These are phyloP conservation scores for Ceratocystis huliohia DNA, from an alignment of 2,329 filamentous ascomycete genomes.

Conservation along the genomic window DNA sequence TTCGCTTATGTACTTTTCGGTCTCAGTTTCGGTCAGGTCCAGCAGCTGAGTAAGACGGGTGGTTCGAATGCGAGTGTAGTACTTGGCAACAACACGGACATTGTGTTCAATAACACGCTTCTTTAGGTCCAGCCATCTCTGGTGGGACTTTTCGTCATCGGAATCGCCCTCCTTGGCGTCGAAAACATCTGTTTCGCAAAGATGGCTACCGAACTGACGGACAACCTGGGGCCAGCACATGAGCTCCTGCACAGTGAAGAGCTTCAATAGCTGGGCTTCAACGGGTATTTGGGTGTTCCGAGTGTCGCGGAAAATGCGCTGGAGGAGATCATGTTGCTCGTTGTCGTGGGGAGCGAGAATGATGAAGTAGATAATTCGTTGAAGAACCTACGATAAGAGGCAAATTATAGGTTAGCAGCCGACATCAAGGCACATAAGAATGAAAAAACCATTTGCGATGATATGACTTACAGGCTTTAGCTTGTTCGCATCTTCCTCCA, in stretches of 20 bases:
- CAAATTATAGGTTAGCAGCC: slow-evolving; percentile 21
- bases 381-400: slow-evolving; percentile 50
- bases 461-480: slow-evolving; percentile 59
- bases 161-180: slow-evolving; percentile 51
- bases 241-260: slow-evolving; percentile 89
- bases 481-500: slow-evolving; percentile 78
- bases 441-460: neutral
- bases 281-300: slow-evolving; percentile 65
- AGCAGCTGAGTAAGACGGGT: slow-evolving; percentile 78
- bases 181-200: slow-evolving; percentile 85
- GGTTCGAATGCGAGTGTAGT: slow-evolving; percentile 96
- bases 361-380: slow-evolving; percentile 94
- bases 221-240: slow-evolving; percentile 97
- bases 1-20: slow-evolving; percentile 97
- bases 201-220: slow-evolving; percentile 74
- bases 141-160: slow-evolving; percentile 64
- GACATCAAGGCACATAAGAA: neutral
- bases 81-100: slow-evolving; percentile 91
- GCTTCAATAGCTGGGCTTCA: slow-evolving; percentile 77
- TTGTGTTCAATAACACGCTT: slow-evolving; percentile 99
- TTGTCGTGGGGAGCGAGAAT: slow-evolving; percentile 96
- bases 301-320: slow-evolving; percentile 76
- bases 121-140: slow-evolving; percentile 85
- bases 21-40: slow-evolving; percentile 87
- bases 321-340: slow-evolving; percentile 92